Conservation (phyloP, 2,329 filamentous ascomycete species). For the Colletotrichum aenigma region DNA sequence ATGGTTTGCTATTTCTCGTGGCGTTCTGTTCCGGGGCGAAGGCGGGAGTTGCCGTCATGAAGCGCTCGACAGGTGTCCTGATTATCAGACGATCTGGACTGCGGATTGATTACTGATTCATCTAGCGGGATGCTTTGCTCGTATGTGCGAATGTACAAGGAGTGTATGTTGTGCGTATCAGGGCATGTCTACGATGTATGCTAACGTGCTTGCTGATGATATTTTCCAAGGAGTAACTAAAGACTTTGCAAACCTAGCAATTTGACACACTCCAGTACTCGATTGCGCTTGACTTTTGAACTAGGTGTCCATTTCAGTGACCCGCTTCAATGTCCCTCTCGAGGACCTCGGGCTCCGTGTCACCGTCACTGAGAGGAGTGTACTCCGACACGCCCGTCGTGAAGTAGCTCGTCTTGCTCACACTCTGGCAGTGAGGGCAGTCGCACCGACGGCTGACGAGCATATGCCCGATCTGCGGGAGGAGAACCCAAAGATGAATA, state of each 20-base stretch:
- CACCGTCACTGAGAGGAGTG: constrained; percentile 1
- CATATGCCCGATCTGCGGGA: constrained; percentile 22
- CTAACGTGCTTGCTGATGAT: not conserved
- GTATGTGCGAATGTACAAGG: not conserved
- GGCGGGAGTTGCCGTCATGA: not conserved
- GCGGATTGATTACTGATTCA: not conserved
- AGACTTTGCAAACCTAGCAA: not conserved
- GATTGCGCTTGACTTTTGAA: too few relatives aligned
- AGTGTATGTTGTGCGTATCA: not conserved
- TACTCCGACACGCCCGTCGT: constrained; percentile 4
- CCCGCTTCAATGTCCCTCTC: not conserved
- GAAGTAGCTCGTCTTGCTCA: not conserved
- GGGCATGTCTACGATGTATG: not conserved
- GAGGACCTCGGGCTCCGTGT: not conserved
- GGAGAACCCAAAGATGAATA: constrained; percentile 31
- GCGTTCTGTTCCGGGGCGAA: not conserved
- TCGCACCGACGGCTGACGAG: not conserved
- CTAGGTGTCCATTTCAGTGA: too few relatives aligned
- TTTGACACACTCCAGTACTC: too few relatives aligned
- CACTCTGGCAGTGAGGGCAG: constrained; percentile 6
- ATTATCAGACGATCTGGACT: not conserved
- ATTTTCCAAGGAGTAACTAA: not conserved
- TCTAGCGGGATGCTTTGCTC: not conserved
- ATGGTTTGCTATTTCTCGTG: not conserved
- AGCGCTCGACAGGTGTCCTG: not conserved